Evolutionary conservation across 371 early-diverging fungal species (phyloP), one percentile per base, ranked within the genome.

Genomic region (Fennellomyces sp.): DNA sequence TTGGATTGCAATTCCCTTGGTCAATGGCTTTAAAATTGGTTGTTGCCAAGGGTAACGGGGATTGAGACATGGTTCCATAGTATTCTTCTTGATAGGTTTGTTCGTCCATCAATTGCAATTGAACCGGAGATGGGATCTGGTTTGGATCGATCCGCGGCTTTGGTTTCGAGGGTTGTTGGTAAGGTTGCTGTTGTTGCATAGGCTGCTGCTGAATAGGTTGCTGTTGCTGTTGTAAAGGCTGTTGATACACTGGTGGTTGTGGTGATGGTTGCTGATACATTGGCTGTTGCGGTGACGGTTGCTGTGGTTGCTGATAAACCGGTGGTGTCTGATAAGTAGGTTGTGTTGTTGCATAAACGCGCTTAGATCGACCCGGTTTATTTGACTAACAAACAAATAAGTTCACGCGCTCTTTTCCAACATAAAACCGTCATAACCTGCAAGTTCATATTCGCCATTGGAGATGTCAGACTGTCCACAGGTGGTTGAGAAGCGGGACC

Each of bases 1-100:
- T 80, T n/a, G 98, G 97, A 72, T 90, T 94, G 65, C 90, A 89
- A 70, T 95, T 97, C 27, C 96, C 97, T 69, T 94, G 95, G 78
- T 98, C 99, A 19, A 94, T 72, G 0, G 87, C 89, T 28, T 68
- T 73, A 69, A 92, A 93, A 25, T 88, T 73, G 1, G 95, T 93
- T 27, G 88, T 85, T 10, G 94, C 85, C 31, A 94, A 72, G 11
- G 98, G 99, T n/a, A 91, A 74, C 15, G 73, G 70, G 48, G 74
- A 78, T 28, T 75, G 71, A 2, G 88, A 84, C 10, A 75, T 80
- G 0, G 97, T 96, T 28, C 85, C 80, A 77, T 88, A 98, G 55
- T 4, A 76, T 65, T 25, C 66, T 61, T 26, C 87, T 77, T 45
- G 69, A 74, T 88, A 90, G 5, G 69, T 51, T 13, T 75, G 76